phyloP scores from a whole-genome alignment of 345 rosid genomes.

The Physaria fendleri region DNA sequence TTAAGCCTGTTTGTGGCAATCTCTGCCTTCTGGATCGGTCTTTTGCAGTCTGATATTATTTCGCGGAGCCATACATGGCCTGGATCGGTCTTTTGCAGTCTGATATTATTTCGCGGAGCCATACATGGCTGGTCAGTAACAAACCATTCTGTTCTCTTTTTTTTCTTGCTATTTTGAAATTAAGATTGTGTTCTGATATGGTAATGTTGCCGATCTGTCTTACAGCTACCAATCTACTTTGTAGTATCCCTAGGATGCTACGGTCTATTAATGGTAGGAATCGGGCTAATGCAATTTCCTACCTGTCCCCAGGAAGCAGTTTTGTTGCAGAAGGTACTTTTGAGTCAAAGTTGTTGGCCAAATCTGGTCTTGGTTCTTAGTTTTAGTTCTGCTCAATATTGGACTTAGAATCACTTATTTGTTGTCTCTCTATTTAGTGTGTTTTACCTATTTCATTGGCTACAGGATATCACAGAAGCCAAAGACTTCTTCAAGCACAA shows the following conservation, averaged over 20 bases:
- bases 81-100: constrained; percentile 59
- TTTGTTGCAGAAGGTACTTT: constrained; percentile 53
- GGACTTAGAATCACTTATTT: background rate
- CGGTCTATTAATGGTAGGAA: constrained; percentile 72
- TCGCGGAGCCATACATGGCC: constrained; percentile 38
- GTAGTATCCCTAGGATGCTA: constrained; percentile 67
- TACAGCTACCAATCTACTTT: constrained; percentile 60
- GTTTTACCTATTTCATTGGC: background rate
- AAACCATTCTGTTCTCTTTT: background rate
- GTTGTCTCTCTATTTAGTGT: background rate
- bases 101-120: constrained; percentile 37
- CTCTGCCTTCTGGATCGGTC: constrained; percentile 49
- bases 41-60: constrained; percentile 46
- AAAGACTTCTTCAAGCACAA: constrained; percentile 55
- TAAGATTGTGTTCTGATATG: background rate
- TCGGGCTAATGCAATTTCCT: constrained; percentile 64
- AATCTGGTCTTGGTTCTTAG: background rate
- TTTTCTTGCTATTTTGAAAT: background rate
- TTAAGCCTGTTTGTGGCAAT: constrained; percentile 40
- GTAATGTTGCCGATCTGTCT: background rate
- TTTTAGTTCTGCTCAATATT: background rate
- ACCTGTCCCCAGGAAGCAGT: constrained; percentile 70
- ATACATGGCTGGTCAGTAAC: constrained; percentile 51
- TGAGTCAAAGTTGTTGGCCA: background rate
- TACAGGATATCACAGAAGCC: constrained; percentile 81